Conservation (phyloP, 495 filamentous ascomycete genomes). For the Achaetomiella virescens region DNA sequence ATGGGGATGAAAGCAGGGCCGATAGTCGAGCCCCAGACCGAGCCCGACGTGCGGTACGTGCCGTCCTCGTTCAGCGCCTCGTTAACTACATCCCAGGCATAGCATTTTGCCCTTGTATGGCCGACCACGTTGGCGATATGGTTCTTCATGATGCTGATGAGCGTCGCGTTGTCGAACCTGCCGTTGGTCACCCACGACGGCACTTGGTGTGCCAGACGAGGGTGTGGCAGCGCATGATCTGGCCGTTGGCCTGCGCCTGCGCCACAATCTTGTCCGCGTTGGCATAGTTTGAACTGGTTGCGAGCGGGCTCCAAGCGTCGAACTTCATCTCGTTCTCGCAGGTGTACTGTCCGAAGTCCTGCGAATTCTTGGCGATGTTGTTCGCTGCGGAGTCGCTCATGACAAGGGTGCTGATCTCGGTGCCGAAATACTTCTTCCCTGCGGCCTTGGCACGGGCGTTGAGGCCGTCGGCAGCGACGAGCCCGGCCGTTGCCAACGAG, state of each 20-base stretch:
- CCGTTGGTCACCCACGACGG: slow-evolving; percentile 44
- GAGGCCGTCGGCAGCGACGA: not conserved
- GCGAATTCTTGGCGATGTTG: not conserved
- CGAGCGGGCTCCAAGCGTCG: slow-evolving; percentile 17
- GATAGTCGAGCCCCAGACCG: slow-evolving; percentile 48
- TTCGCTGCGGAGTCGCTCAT: not conserved
- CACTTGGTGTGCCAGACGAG: slow-evolving; percentile 54
- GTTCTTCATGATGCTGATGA: slow-evolving; percentile 41
- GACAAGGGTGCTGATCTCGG: not conserved
- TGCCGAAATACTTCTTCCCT: not conserved
- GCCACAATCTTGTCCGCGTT: slow-evolving; percentile 42
- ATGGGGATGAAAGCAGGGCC: slow-evolving; percentile 52
- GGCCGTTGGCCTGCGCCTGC: slow-evolving; percentile 40
- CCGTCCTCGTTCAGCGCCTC: slow-evolving; percentile 45
- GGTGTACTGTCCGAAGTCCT: not conserved
- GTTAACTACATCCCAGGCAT: slow-evolving; percentile 48
- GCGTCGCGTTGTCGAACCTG: slow-evolving; percentile 42
- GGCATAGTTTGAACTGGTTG: slow-evolving; percentile 44
- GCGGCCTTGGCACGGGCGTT: not conserved
- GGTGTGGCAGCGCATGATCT: slow-evolving; percentile 50
- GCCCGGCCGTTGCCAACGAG: not conserved
- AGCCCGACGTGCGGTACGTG: slow-evolving; percentile 37
- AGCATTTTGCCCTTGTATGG: slow-evolving; percentile 45
- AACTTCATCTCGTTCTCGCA: slow-evolving; percentile 1
- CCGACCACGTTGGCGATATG: slow-evolving; percentile 47